phyloP scores from a whole-genome alignment of 352 stramenopile species.

The Pseudoperonospora humuli region DNA sequence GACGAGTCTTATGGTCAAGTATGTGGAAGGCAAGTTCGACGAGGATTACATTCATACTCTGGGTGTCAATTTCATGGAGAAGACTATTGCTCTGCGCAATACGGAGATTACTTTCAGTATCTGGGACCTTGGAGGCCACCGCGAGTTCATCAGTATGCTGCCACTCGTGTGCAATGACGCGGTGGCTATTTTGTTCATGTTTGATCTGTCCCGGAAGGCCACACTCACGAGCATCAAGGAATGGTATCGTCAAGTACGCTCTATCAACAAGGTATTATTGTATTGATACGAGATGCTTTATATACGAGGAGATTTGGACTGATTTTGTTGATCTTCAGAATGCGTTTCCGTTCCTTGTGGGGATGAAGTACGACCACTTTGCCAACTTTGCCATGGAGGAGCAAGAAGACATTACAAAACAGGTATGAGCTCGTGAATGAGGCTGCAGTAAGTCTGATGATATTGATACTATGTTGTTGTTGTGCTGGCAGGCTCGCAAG shows the following conservation, averaged over 20 bases:
- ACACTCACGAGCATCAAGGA: conserved; percentile 91
- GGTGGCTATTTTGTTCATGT: conserved; percentile 94
- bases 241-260: conserved; percentile 88
- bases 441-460: neutral
- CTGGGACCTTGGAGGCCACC: conserved; percentile 90
- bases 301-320: neutral
- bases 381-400: conserved; percentile 86
- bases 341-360: conserved; percentile 89
- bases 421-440: conserved; percentile 32
- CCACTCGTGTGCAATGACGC: conserved; percentile 93
- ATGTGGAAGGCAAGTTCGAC: conserved; percentile 94
- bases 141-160: conserved; percentile 93
- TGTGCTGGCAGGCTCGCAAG: conserved; percentile 72
- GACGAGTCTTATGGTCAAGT: conserved; percentile 95
- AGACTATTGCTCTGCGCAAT: conserved; percentile 90
- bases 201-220: conserved; percentile 88
- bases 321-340: conserved; percentile 33
- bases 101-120: conserved; percentile 95
- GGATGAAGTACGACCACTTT: conserved; percentile 94
- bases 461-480: neutral
- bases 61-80: conserved; percentile 95
- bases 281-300: neutral
- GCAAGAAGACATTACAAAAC: conserved; percentile 91
- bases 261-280: conserved; percentile 78
- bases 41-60: conserved; percentile 95